Conservation (phyloP, 805 yeast species). For the Saccharomyces jurei region DNA sequence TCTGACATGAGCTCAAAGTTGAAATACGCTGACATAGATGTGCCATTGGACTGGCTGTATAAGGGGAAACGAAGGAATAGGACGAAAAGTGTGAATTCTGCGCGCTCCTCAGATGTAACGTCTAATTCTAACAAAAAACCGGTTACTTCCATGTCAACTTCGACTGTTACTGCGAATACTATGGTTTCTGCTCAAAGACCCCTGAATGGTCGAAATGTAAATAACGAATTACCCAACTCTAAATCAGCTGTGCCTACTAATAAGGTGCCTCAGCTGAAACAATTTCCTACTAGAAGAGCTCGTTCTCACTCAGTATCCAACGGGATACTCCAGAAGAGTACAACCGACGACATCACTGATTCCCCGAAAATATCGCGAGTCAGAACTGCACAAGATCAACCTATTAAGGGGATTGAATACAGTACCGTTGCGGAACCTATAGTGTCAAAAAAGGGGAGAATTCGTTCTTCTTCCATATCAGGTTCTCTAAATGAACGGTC, state of each 20-base stretch:
- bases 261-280: background rate
- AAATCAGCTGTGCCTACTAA: background rate
- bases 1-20: background rate
- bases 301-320: background rate
- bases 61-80: constrained; percentile 49
- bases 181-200: background rate
- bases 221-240: background rate
- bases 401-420: background rate
- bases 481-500: constrained; percentile 21
- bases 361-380: background rate
- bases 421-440: background rate
- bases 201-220: background rate
- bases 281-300: background rate
- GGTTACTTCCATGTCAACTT: background rate
- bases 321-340: background rate
- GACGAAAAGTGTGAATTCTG: background rate
- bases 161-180: background rate
- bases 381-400: background rate
- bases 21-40: constrained; percentile 30
- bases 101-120: background rate
- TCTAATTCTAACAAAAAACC: background rate
- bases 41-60: constrained; percentile 80
- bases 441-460: background rate
- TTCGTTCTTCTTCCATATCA: constrained; percentile 11
- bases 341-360: background rate